Evolutionary conservation across 208 protist genomes (phyloP).

Genomic region (Tritrichomonas musculus): DNA sequence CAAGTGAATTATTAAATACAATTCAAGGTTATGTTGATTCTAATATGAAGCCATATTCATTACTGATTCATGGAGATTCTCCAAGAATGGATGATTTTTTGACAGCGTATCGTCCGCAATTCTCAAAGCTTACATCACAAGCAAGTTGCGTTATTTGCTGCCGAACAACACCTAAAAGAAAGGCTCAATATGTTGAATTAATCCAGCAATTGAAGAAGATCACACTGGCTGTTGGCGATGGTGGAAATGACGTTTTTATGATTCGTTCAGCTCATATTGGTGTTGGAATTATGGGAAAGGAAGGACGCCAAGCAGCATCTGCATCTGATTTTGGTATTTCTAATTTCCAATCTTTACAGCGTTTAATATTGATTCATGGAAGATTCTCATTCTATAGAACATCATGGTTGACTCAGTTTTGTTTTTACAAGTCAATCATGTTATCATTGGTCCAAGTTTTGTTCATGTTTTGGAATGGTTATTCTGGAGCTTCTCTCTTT

Average conservation of each 20-base stretch:
- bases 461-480: constrained; percentile 33
- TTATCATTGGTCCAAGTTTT: constrained; percentile 28
- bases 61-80: background rate
- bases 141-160: constrained; percentile 80
- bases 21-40: background rate
- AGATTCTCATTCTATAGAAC: constrained; percentile 32
- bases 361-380: constrained; percentile 38
- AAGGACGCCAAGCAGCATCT: constrained; percentile 47
- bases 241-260: constrained; percentile 55
- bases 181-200: constrained; percentile 82
- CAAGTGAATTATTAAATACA: background rate
- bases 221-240: constrained; percentile 50
- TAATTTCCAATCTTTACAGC: constrained; percentile 31
- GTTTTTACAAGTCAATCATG: constrained; percentile 40
- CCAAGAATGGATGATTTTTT: background rate
- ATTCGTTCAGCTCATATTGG: constrained; percentile 49
- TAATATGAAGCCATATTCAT: background rate
- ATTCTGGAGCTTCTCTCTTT: background rate
- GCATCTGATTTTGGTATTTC: constrained; percentile 39
- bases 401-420: constrained; percentile 28
- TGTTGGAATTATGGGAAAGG: constrained; percentile 52
- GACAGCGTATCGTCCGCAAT: background rate
- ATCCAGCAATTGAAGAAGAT: constrained; percentile 38
- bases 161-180: constrained; percentile 89
- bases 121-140: constrained; percentile 48